Evolutionary conservation across 257 asterid genomes (phyloP).

Genomic region (Solanum dulcamara): DNA sequence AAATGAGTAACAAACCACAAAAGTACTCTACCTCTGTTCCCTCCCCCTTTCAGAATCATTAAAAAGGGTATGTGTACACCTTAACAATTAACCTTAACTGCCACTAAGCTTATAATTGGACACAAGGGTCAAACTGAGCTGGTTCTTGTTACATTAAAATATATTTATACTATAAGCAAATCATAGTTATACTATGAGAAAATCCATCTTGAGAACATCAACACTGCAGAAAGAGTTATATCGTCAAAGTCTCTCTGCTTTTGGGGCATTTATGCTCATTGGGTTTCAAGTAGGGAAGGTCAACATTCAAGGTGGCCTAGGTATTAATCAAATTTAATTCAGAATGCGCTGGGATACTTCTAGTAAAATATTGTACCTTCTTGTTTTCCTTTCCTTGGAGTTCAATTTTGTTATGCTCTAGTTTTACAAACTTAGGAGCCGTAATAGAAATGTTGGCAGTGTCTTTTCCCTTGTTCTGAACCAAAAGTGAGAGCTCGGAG

Average conservation of each 20-base stretch:
- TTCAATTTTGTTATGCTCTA: constrained; percentile 42
- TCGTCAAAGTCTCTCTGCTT: background rate
- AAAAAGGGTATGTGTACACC: no score
- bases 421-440: constrained; percentile 52
- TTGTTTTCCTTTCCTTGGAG: constrained; percentile 49
- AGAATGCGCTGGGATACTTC: background rate
- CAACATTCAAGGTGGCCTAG: background rate
- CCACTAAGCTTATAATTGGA: no score
- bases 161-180: no score
- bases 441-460: constrained; percentile 33
- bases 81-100: no score
- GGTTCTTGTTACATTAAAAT: no score
- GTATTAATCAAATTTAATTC: background rate
- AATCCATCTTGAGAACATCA: background rate
- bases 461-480: constrained; percentile 65
- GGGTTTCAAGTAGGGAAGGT: background rate
- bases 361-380: constrained; percentile 31
- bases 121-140: no score
- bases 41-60: no score
- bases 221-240: background rate
- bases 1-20: no score
- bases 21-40: no score
- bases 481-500: constrained; percentile 74
- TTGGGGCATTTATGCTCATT: background rate
- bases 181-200: background rate